phyloP scores from a whole-genome alignment of 805 yeast species.

The Kluyveromyces aestuarii region DNA sequence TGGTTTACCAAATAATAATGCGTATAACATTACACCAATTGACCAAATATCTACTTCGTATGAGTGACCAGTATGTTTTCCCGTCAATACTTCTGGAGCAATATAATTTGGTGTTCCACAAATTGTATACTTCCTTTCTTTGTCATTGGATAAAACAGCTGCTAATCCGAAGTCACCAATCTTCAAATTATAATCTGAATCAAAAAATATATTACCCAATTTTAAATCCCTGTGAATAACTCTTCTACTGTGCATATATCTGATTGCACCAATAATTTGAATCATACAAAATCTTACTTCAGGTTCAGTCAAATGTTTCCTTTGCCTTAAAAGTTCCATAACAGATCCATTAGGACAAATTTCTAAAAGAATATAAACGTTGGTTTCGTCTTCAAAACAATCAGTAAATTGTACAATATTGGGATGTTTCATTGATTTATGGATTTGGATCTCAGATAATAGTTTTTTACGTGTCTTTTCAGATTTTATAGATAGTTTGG shows the following conservation, averaged over 20 bases:
- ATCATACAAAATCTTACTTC: constrained; percentile 86
- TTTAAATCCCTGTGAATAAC: constrained; percentile 95
- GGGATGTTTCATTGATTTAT: constrained; percentile 78
- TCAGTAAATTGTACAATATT: constrained; percentile 89
- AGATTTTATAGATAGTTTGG: constrained; percentile 85
- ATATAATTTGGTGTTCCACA: constrained; percentile 99
- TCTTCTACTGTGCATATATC: constrained; percentile 82
- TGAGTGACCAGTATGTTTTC: constrained; percentile 81
- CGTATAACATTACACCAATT: constrained; percentile 91
- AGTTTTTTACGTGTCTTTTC: constrained; percentile 80
- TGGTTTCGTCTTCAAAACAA: constrained; percentile 93
- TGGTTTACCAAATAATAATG: constrained; percentile 87
- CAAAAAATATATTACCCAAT: constrained; percentile 91
- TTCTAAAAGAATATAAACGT: constrained; percentile 88
- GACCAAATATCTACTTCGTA: constrained; percentile 98
- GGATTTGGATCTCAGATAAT: constrained; percentile 90
- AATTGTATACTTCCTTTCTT: constrained; percentile 79
- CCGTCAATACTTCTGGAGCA: constrained; percentile 94
- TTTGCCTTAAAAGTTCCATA: constrained; percentile 81
- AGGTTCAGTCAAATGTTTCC: constrained; percentile 81
- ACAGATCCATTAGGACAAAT: constrained; percentile 92
- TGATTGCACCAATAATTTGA: constrained; percentile 89
- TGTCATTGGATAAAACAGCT: constrained; percentile 68
- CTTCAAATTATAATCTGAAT: constrained; percentile 86
- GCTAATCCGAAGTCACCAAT: constrained; percentile 98